These are phyloP conservation scores for Colletotrichum cereale DNA, from an alignment of 2,329 filamentous ascomycete genomes.

Conservation along the genomic window DNA sequence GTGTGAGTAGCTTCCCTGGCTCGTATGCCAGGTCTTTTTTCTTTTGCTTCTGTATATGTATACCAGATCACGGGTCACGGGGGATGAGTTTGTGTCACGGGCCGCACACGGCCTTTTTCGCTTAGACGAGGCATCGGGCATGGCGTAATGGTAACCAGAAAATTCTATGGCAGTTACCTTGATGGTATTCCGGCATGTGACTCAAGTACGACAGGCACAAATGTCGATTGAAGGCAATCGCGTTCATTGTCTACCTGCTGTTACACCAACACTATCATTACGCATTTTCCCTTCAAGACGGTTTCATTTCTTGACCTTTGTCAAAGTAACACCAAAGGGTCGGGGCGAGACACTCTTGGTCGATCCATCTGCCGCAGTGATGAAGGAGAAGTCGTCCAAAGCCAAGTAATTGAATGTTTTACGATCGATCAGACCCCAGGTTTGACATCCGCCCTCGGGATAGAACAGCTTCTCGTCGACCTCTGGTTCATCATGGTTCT, in stretches of 20 bases:
- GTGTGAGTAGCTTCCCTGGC: slow-evolving; percentile 31
- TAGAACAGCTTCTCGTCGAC: slow-evolving; percentile 47
- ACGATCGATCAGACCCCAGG: slow-evolving; percentile 51
- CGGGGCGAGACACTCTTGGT: slow-evolving; percentile 22
- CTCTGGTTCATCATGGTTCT: slow-evolving; percentile 41
- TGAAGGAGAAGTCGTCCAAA: slow-evolving; percentile 49
- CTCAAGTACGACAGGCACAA: background rate
- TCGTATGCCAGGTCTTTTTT: background rate
- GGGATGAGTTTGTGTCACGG: slow-evolving; percentile 1
- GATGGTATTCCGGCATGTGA: background rate
- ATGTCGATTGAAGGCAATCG: no score
- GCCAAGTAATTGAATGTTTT: slow-evolving; percentile 49
- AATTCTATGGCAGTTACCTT: slow-evolving; percentile 10
- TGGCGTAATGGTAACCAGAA: slow-evolving; percentile 38
- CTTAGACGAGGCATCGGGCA: slow-evolving; percentile 32
- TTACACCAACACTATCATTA: background rate
- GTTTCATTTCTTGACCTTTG: background rate
- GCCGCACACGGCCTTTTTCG: slow-evolving; percentile 20
- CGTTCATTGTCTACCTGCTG: background rate
- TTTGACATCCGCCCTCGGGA: slow-evolving; percentile 47
- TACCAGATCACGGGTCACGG: slow-evolving; percentile 28
- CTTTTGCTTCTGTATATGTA: slow-evolving; percentile 32
- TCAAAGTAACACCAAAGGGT: slow-evolving; percentile 22
- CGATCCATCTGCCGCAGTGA: slow-evolving; percentile 1
- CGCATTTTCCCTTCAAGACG: background rate